These are phyloP conservation scores for Phialophora macrospora DNA, from an alignment of 2,329 filamentous ascomycete species.

Conservation along the genomic window DNA sequence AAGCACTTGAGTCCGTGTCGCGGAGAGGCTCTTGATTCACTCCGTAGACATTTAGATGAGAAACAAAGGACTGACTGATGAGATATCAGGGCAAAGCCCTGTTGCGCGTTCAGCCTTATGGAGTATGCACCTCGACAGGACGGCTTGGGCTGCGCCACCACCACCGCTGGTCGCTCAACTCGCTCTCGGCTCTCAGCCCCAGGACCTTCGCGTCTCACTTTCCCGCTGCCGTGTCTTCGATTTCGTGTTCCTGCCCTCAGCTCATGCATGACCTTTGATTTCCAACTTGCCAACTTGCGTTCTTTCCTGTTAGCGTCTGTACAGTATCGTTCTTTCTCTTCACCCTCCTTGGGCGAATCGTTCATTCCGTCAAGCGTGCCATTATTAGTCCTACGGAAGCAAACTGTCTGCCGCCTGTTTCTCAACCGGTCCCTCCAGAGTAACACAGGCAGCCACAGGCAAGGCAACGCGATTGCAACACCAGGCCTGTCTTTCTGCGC, in stretches of 20 bases:
- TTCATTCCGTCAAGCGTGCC: not conserved
- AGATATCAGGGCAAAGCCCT: not conserved
- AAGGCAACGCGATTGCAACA: constrained; percentile 6
- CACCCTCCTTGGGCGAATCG: not conserved
- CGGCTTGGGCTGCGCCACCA: not conserved
- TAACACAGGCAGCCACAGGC: constrained; percentile 14
- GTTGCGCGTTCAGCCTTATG: not conserved
- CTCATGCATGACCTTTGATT: constrained; percentile 1
- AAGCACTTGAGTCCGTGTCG: not conserved
- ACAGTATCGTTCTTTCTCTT: constrained; percentile 5
- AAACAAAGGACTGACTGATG: not conserved
- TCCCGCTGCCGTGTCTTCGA: constrained; percentile 9
- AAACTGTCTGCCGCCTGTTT: constrained; percentile 3
- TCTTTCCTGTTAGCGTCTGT: not conserved
- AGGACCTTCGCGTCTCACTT: not conserved
- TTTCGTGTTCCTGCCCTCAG: constrained; percentile 7
- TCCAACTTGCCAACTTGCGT: not conserved
- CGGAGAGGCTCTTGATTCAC: not conserved
- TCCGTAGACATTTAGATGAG: not conserved
- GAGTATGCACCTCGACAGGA: not conserved
- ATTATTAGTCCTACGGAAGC: constrained; percentile 10
- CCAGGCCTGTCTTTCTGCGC: not conserved
- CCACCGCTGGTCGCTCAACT: not conserved
- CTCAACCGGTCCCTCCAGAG: not conserved
- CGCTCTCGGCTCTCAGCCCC: constrained; percentile 3